Evolutionary conservation across 139 green algal genomes (phyloP).

Genomic region (Chlorella sp.): DNA sequence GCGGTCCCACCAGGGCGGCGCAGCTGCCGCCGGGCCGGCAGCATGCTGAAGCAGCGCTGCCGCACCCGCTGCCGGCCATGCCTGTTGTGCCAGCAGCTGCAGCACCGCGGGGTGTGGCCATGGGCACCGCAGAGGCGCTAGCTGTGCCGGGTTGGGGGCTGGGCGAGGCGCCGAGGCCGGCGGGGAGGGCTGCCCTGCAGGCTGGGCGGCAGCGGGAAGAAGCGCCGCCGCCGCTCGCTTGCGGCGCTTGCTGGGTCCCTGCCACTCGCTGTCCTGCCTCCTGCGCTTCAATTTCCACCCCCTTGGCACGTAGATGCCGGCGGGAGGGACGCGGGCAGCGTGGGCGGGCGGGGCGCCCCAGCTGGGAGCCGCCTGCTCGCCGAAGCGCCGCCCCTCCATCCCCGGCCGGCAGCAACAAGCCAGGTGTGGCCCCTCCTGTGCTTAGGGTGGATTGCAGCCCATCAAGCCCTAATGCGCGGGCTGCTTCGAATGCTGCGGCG

Average conservation of each 20-base stretch:
- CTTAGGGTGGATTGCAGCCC: too few species aligned
- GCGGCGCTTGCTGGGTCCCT: background rate
- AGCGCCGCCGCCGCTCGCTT: background rate
- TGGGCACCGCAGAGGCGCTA: constrained; percentile 15
- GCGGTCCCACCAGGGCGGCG: background rate
- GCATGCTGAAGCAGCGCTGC: background rate
- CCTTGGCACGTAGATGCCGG: background rate
- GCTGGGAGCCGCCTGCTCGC: background rate
- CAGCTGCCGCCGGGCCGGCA: too few species aligned
- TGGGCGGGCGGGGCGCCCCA: background rate
- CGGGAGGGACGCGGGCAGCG: background rate
- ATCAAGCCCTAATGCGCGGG: background rate
- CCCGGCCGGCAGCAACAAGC: too few species aligned
- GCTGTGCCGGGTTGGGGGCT: constrained; percentile 4
- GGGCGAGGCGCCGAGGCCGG: background rate
- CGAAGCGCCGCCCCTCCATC: background rate
- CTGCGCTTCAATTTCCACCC: background rate
- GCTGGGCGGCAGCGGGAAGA: background rate
- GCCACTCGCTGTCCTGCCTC: background rate
- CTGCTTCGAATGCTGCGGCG: background rate
- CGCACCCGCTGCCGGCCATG: background rate
- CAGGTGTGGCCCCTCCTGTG: too few species aligned
- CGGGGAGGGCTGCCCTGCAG: background rate
- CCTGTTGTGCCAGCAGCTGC: constrained; percentile 3
- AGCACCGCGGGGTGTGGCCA: constrained; percentile 23